These are phyloP conservation scores for Elymus sibiricus DNA, from an alignment of 176 grass and related monocot species.

Conservation along the genomic window DNA sequence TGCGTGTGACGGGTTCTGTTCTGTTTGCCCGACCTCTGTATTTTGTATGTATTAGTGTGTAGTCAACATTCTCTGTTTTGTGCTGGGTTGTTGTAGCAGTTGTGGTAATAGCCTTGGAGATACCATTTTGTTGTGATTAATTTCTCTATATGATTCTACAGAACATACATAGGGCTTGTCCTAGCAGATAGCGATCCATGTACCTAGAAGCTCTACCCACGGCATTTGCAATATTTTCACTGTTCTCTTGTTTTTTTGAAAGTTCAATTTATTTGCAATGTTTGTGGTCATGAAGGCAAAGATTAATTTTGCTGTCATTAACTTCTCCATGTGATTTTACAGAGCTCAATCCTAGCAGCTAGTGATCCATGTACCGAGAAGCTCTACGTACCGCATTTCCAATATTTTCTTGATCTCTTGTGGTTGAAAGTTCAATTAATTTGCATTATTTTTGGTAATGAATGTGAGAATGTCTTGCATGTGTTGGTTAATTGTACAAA, in stretches of 20 bases:
- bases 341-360: background rate
- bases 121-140: background rate
- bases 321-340: background rate
- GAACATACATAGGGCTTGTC: background rate
- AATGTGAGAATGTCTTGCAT: too few species aligned
- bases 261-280: background rate
- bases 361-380: background rate
- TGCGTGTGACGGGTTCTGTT: too few species aligned
- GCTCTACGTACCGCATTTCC: background rate
- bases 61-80: slow-evolving; percentile 17
- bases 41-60: slow-evolving; percentile 44
- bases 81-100: slow-evolving; percentile 23
- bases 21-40: background rate
- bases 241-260: background rate
- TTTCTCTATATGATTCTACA: background rate
- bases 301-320: too few species aligned
- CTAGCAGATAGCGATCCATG: background rate
- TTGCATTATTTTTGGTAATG: too few species aligned
- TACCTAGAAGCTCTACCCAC: background rate
- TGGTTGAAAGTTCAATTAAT: background rate
- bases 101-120: background rate
- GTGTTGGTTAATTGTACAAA: too few species aligned
- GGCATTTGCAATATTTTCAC: too few species aligned
- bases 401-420: background rate
- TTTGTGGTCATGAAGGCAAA: too few species aligned